Percentiles rank a stretch among this genome's conserved stretches.
Conservation (phyloP, 139 green algal genomes). For the Edaphochlamys debaryana region DNA sequence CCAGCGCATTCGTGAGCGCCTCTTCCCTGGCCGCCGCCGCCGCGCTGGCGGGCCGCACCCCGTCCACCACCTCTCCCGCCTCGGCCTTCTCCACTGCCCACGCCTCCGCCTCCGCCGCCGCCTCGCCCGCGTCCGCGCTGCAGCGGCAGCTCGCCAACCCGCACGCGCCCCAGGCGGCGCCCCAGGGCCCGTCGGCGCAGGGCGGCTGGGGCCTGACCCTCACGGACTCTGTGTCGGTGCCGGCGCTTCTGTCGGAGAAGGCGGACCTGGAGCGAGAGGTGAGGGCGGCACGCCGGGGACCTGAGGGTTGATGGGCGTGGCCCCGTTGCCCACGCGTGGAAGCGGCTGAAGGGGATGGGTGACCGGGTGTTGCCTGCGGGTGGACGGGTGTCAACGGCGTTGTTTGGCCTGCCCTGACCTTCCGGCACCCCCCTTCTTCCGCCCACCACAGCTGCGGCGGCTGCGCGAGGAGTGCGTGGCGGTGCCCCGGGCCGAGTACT, state of each 20-base stretch:
- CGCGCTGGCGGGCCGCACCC: not conserved
- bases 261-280: conserved; percentile 19
- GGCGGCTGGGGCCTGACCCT: not conserved
- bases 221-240: not conserved
- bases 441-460: not conserved
- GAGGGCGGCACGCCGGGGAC: too few species aligned
- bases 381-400: too few species aligned
- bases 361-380: too few species aligned
- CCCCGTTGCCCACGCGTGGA: too few species aligned
- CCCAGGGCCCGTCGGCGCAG: too few species aligned
- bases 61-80: not conserved
- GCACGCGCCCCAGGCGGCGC: too few species aligned
- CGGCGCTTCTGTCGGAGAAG: conserved; percentile 19
- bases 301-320: too few species aligned
- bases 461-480: conserved; percentile 4
- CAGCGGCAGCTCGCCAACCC: not conserved
- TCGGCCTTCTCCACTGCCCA: not conserved
- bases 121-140: not conserved
- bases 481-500: conserved; percentile 13
- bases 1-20: too few species aligned
- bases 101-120: not conserved
- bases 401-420: too few species aligned
- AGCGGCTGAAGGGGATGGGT: too few species aligned
- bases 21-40: too few species aligned
- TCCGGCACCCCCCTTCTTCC: too few species aligned